Conservation (phyloP, 768 basidiomycete genomes). For the Atractiella rhizophila region DNA sequence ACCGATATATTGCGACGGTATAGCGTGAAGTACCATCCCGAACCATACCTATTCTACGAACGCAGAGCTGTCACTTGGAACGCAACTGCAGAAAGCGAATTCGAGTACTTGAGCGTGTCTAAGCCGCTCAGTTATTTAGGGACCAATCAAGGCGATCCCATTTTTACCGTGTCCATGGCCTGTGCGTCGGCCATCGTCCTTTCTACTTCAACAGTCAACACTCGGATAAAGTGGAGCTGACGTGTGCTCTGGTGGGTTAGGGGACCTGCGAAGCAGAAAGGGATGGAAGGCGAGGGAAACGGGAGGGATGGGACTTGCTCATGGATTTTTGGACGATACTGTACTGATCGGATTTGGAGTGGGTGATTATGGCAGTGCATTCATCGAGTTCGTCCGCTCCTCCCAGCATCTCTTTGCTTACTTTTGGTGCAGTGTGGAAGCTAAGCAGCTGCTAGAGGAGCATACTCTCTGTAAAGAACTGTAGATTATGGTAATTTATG, state of each 20-base stretch:
- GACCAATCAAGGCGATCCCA: conserved; percentile 10
- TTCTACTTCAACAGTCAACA: too few relatives aligned
- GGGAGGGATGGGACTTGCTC: conserved; percentile 3
- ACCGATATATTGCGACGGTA: neutral
- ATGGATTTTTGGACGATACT: conserved; percentile 8
- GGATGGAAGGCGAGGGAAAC: neutral
- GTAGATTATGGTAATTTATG: too few relatives aligned
- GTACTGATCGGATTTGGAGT: conserved; percentile 8
- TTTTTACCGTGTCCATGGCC: conserved; percentile 6
- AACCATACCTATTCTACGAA: conserved; percentile 8
- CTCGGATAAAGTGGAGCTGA: neutral
- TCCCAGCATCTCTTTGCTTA: too few relatives aligned
- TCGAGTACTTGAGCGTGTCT: conserved; percentile 8
- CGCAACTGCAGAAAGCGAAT: conserved; percentile 7
- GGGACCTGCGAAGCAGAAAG: too few relatives aligned
- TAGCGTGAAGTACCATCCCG: neutral
- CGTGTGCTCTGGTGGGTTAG: neutral
- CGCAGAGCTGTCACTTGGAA: conserved; percentile 8
- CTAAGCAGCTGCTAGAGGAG: too few relatives aligned
- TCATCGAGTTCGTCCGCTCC: too few relatives aligned
- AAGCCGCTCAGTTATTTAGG: conserved; percentile 5
- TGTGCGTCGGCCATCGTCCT: neutral
- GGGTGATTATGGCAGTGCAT: too few relatives aligned
- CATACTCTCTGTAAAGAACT: too few relatives aligned
- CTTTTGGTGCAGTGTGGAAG: too few relatives aligned